These are phyloP conservation scores for Didymella pinodella DNA, from an alignment of 2,329 filamentous ascomycete species.

Conservation along the genomic window DNA sequence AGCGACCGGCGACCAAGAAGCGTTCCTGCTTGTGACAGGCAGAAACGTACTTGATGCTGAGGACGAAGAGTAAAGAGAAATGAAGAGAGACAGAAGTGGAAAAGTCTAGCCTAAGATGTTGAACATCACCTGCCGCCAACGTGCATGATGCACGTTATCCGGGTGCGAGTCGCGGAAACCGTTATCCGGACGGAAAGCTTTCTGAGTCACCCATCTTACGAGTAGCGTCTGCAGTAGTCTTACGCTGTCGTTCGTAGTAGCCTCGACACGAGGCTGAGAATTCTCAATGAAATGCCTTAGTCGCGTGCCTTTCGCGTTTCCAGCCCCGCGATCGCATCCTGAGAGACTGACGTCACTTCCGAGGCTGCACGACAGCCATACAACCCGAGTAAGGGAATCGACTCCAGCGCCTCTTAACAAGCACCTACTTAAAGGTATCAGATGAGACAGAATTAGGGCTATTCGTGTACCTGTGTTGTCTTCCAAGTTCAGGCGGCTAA, in stretches of 20 bases:
- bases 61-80: slow-evolving; percentile 8
- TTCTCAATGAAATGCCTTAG: not conserved
- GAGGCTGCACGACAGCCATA: not conserved
- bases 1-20: not conserved
- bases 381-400: not conserved
- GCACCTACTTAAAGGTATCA: not conserved
- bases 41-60: slow-evolving; percentile 1
- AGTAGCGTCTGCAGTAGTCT: not conserved
- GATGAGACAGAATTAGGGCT: too few species aligned
- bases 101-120: slow-evolving; percentile 16
- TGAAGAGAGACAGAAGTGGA: slow-evolving; percentile 20
- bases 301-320: slow-evolving; percentile 11
- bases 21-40: slow-evolving; percentile 8
- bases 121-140: slow-evolving; percentile 15
- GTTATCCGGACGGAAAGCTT: not conserved
- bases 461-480: not conserved
- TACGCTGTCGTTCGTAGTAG: not conserved
- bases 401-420: not conserved
- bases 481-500: too few species aligned
- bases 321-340: slow-evolving; percentile 1
- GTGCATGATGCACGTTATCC: slow-evolving; percentile 20
- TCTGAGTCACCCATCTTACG: slow-evolving; percentile 12
- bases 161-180: slow-evolving; percentile 12
- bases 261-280: not conserved
- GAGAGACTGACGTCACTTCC: slow-evolving; percentile 11